Evolutionary conservation across 2,329 filamentous ascomycete genomes (phyloP).

Genomic region (Didymella segeticola): DNA sequence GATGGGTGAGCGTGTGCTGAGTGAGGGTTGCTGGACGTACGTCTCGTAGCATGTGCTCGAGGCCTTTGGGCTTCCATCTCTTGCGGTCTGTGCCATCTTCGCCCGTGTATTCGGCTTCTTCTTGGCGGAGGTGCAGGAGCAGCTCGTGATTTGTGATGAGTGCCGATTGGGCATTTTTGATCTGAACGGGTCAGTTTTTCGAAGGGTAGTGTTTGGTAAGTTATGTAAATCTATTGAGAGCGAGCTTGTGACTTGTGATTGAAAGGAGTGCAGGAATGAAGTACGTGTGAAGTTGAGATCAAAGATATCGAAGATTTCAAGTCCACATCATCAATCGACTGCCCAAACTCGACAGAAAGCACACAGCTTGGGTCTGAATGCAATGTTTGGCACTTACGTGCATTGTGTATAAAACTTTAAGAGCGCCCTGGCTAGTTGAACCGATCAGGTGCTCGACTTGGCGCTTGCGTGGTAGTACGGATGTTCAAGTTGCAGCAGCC

Average conservation of each 20-base stretch:
- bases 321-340: too few species aligned
- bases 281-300: not conserved
- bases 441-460: not conserved
- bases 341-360: too few species aligned
- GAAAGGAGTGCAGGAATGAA: not conserved
- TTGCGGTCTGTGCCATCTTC: conserved; percentile 37
- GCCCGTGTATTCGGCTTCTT: conserved; percentile 44
- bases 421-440: not conserved
- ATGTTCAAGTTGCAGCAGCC: not conserved
- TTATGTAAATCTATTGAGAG: not conserved
- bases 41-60: conserved; percentile 69
- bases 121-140: conserved; percentile 52
- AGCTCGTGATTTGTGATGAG: conserved; percentile 78
- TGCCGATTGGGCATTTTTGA: conserved; percentile 73
- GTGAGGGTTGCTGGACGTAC: conserved; percentile 50
- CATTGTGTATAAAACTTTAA: conserved; percentile 8
- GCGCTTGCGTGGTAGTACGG: not conserved
- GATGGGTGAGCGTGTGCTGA: not conserved
- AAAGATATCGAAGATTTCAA: too few species aligned
- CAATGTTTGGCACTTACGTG: conserved; percentile 16
- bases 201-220: not conserved
- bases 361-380: too few species aligned
- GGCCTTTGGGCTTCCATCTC: conserved; percentile 56
- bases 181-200: conserved; percentile 49
- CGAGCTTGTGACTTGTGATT: not conserved